Conservation (phyloP, 202 grass and related monocot species). For the Digitaria exilis region DNA sequence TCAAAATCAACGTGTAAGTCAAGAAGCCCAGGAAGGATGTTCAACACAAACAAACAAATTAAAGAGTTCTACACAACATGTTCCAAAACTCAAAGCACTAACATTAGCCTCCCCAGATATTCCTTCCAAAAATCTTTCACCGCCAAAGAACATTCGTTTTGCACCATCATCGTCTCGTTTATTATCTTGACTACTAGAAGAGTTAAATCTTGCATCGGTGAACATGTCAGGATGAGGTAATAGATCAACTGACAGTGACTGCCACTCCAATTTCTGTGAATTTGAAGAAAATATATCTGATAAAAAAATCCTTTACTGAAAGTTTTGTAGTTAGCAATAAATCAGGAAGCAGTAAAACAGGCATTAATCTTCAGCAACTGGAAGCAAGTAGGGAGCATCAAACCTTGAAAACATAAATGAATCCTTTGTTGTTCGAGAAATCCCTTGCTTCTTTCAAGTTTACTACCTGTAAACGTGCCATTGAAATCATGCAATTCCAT, state of each 20-base stretch:
- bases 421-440: conserved; percentile 91
- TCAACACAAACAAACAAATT: conserved; percentile 28
- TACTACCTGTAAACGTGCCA: conserved; percentile 63
- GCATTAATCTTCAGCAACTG: conserved; percentile 26
- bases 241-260: conserved; percentile 90
- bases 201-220: conserved; percentile 74
- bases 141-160: conserved; percentile 94
- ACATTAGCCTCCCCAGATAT: conserved; percentile 98
- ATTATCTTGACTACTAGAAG: conserved; percentile 61
- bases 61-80: conserved; percentile 13
- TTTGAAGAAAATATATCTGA: conserved; percentile 45
- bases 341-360: conserved; percentile 29
- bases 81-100: conserved; percentile 46
- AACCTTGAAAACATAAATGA: conserved; percentile 99
- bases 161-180: conserved; percentile 88
- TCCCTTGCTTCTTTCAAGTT: conserved; percentile 99
- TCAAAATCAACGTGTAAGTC: conserved; percentile 40
- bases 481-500: conserved; percentile 33
- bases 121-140: conserved; percentile 97
- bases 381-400: conserved; percentile 25
- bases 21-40: conserved; percentile 32
- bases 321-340: neutral
- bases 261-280: conserved; percentile 95
- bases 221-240: conserved; percentile 99
- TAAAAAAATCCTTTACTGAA: conserved; percentile 26